Conservation (phyloP, 1,284 basidiomycete species). For the Ceratobasidium sp. region DNA sequence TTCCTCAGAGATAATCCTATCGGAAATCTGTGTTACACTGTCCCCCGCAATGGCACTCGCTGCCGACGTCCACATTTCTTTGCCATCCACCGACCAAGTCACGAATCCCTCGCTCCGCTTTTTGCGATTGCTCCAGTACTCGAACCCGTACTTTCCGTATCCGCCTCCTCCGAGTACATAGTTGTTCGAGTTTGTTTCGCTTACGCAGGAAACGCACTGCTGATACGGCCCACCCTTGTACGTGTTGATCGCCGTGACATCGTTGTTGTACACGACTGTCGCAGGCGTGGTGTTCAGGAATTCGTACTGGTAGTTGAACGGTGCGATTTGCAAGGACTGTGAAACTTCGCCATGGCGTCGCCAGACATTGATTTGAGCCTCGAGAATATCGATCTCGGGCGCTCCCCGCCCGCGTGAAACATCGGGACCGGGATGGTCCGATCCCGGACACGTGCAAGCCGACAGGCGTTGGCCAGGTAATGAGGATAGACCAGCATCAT, state of each 20-base stretch:
- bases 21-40: slow-evolving; percentile 64
- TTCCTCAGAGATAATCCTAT: slow-evolving; percentile 81
- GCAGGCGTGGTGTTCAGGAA: slow-evolving; percentile 68
- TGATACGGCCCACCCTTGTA: slow-evolving; percentile 86
- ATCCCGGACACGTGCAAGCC: slow-evolving; percentile 68
- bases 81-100: slow-evolving; percentile 76
- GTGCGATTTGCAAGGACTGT: slow-evolving; percentile 84
- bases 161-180: slow-evolving; percentile 64
- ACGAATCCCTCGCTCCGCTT: slow-evolving; percentile 75
- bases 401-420: slow-evolving; percentile 66
- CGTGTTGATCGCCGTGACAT: slow-evolving; percentile 70
- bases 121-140: slow-evolving; percentile 78
- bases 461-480: slow-evolving; percentile 69
- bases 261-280: slow-evolving; percentile 68
- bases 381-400: slow-evolving; percentile 75
- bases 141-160: slow-evolving; percentile 75
- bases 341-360: slow-evolving; percentile 71
- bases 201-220: slow-evolving; percentile 80
- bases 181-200: slow-evolving; percentile 66
- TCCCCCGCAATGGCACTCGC: slow-evolving; percentile 73
- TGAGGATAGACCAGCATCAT: slow-evolving; percentile 62
- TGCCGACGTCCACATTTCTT: slow-evolving; percentile 75
- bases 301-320: slow-evolving; percentile 78
- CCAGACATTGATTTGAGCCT: slow-evolving; percentile 65
- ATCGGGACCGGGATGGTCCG: slow-evolving; percentile 75